These are phyloP conservation scores for Giardia muris DNA, from an alignment of 208 protist genomes.

Conservation along the genomic window DNA sequence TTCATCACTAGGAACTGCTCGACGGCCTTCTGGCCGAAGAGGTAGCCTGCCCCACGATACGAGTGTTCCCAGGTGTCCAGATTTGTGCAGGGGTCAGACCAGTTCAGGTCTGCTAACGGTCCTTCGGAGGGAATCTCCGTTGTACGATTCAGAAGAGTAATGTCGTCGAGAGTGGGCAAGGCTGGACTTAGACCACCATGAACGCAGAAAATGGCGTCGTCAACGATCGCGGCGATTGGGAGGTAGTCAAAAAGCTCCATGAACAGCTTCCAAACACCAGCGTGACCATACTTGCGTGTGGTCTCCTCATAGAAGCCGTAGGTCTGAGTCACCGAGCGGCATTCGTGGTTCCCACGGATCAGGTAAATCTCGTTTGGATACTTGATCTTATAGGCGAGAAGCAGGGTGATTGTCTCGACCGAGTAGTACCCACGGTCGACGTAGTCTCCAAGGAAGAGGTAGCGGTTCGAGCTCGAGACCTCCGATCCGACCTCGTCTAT, in stretches of 20 bases:
- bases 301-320: conserved; percentile 76
- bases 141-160: conserved; percentile 40
- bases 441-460: conserved; percentile 43
- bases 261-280: conserved; percentile 54
- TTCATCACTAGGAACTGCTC: conserved; percentile 31
- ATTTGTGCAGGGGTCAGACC: conserved; percentile 34
- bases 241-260: conserved; percentile 62
- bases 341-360: conserved; percentile 43
- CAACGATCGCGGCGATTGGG: conserved; percentile 50
- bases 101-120: conserved; percentile 28
- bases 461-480: neutral
- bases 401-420: conserved; percentile 22
- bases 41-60: conserved; percentile 20
- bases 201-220: conserved; percentile 61
- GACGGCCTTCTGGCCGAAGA: conserved; percentile 35
- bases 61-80: neutral
- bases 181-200: conserved; percentile 74
- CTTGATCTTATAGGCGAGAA: conserved; percentile 33
- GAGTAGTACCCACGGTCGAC: conserved; percentile 36
- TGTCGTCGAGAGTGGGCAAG: conserved; percentile 64
- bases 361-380: conserved; percentile 36
- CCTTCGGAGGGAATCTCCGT: conserved; percentile 14
- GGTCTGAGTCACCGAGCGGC: conserved; percentile 22
- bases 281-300: conserved; percentile 64
- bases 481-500: conserved; percentile 22